Evolutionary conservation across 805 yeast genomes (phyloP).

Genomic region (Clavispora asparagi): DNA sequence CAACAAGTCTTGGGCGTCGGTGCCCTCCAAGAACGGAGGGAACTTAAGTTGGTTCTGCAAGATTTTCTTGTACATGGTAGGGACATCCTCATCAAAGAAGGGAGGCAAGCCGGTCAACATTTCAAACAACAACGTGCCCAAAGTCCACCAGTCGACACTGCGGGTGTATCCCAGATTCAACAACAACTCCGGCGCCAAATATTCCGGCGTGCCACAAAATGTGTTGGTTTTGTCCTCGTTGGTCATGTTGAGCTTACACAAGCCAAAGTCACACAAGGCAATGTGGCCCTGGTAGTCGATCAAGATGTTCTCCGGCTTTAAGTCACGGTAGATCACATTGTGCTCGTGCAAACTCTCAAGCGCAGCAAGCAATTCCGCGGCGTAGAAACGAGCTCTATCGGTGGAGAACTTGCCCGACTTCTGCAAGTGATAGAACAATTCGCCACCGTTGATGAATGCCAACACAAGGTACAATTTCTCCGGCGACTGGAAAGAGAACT

Average conservation of each 20-base stretch:
- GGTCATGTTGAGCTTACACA: conserved; percentile 93
- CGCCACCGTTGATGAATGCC: conserved; percentile 96
- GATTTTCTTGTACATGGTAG: conserved; percentile 91
- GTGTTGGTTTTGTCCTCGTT: conserved; percentile 84
- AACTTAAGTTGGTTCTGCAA: conserved; percentile 83
- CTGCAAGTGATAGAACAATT: conserved; percentile 89
- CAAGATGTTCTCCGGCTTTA: conserved; percentile 93
- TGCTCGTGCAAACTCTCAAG: conserved; percentile 85
- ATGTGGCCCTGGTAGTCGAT: conserved; percentile 96
- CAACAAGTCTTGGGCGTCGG: conserved; percentile 78
- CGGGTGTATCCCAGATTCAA: conserved; percentile 92
- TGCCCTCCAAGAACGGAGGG: conserved; percentile 76
- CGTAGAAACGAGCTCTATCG: conserved; percentile 86
- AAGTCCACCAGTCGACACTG: conserved; percentile 98
- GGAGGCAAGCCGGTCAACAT: conserved; percentile 98
- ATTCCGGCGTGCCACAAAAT: conserved; percentile 98
- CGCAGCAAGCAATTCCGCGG: conserved; percentile 91
- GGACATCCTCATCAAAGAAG: conserved; percentile 89
- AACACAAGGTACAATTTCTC: conserved; percentile 87
- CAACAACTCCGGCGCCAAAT: conserved; percentile 89
- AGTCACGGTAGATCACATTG: conserved; percentile 90
- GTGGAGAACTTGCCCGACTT: conserved; percentile 83
- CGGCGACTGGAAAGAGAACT: conserved; percentile 95
- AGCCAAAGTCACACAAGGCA: conserved; percentile 94
- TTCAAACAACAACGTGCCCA: conserved; percentile 88